These are phyloP conservation scores for Suillus luteus DNA, from an alignment of 768 basidiomycete genomes.

Conservation along the genomic window DNA sequence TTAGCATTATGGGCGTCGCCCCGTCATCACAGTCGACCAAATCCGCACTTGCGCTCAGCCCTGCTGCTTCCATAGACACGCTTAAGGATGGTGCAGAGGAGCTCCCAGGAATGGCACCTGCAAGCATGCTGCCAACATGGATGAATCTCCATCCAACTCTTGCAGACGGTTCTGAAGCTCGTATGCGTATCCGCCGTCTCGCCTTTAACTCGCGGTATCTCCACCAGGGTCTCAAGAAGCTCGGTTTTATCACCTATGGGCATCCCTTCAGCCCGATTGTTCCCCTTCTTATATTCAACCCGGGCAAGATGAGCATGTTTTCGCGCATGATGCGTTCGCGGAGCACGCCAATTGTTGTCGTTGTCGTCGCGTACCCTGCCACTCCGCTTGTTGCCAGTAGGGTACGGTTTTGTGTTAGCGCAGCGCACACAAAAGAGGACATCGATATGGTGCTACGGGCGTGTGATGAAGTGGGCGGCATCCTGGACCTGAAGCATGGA, in stretches of 20 bases:
- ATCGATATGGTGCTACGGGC: conserved; percentile 84
- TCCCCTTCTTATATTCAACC: conserved; percentile 88
- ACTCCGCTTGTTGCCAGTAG: conserved; percentile 78
- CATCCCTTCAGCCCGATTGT: conserved; percentile 91
- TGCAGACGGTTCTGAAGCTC: conserved; percentile 83
- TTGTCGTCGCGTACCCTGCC: conserved; percentile 90
- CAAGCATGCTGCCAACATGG: conserved; percentile 73
- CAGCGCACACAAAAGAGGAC: conserved; percentile 96
- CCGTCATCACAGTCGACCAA: conserved; percentile 37
- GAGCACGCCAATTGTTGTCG: conserved; percentile 76
- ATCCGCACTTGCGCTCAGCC: conserved; percentile 36
- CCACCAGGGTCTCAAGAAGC: conserved; percentile 77
- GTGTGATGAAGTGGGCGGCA: conserved; percentile 89
- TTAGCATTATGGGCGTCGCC: conserved; percentile 90
- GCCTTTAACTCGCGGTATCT: conserved; percentile 97
- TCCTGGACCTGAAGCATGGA: conserved; percentile 89
- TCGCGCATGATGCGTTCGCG: conserved; percentile 77
- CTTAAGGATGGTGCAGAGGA: conserved; percentile 43
- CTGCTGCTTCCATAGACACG: conserved; percentile 32
- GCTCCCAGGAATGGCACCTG: conserved; percentile 67
- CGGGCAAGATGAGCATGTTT: conserved; percentile 93
- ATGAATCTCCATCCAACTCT: conserved; percentile 70
- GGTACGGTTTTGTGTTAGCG: conserved; percentile 91
- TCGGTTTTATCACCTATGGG: conserved; percentile 97
- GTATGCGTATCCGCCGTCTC: conserved; percentile 77